These are phyloP conservation scores for Alternaria novae-zelandiae DNA, from an alignment of 2,329 filamentous ascomycete genomes.

Conservation along the genomic window DNA sequence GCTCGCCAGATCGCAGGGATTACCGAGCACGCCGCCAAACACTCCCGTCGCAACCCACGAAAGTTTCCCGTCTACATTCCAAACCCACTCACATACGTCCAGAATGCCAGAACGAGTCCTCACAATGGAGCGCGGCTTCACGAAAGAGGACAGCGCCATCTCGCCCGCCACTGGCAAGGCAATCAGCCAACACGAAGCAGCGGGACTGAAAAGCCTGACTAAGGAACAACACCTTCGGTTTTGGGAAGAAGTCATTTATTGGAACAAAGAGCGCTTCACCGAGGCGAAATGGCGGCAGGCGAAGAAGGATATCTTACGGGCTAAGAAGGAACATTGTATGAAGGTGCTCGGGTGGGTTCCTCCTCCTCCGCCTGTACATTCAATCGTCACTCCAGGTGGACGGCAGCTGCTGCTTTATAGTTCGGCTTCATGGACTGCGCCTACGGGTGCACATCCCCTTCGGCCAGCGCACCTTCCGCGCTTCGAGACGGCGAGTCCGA, in stretches of 20 bases:
- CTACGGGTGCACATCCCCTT: constrained; percentile 3
- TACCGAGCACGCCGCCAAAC: neutral
- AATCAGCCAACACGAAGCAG: constrained; percentile 19
- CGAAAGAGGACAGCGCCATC: neutral
- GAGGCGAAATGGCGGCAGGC: constrained; percentile 14
- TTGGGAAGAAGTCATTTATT: constrained; percentile 12
- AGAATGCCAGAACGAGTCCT: neutral
- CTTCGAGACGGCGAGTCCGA: neutral
- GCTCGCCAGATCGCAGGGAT: neutral
- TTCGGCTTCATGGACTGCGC: constrained; percentile 7
- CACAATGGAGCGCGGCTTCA: neutral
- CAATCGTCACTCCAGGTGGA: neutral
- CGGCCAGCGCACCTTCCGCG: constrained; percentile 3
- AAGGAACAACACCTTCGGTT: constrained; percentile 12
- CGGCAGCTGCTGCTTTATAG: neutral
- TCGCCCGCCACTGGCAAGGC: neutral
- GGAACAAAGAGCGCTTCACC: constrained; percentile 19
- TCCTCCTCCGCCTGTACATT: neutral
- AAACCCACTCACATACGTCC: too few relatives aligned
- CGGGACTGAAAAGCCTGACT: constrained; percentile 19
- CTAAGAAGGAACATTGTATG: constrained; percentile 11
- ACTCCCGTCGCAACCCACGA: neutral
- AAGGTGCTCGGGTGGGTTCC: neutral
- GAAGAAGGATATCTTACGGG: neutral
- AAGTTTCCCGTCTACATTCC: too few relatives aligned